Base-by-base conservation (phyloP, 192 early-diverging fungal species). In the Entomortierella parvispora region DNA sequence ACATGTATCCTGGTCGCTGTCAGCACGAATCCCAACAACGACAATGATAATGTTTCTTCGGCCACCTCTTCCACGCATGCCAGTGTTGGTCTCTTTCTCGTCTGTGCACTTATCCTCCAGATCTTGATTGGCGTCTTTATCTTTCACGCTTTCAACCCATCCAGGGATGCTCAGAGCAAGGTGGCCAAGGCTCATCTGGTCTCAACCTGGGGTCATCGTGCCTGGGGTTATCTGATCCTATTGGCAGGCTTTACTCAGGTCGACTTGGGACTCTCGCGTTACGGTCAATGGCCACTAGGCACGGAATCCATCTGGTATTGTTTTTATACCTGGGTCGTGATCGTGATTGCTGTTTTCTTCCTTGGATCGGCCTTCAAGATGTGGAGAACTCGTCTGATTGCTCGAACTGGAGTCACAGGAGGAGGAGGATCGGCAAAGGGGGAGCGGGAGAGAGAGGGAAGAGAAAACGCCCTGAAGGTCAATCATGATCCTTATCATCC, bases 281-380 rank as follows among this genome's bases (percentile, higher is more conserved):
- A 74, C 58, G 70, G 70, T 14, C 10, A 22, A n/a, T 74, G 70
- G 70, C 70, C 70, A 4, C 53, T 43, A 4, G 62, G 62, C 1
- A 61, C 58, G 23, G 70, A 74, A 25, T 54, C 11, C 1, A 47
- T 74, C 3, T 74, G 70, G 70, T 54, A 47, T 53, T n/a, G 29
- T 18, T 74, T 60, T 42, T 26, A 65, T 54, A 49, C 26, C 3
- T 65, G 62, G 62, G 23, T 74, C 9, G 70, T 12, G 1, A 14
- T 74, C 5, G 65, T 62, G 70, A 23, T 74, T 9, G 70, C 28
- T 3, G 9, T 74, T 5, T 29, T 74, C 28, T 55, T 46, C 2
- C 23, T 20, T 6, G 43, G 50, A 12, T 65, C 64, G 28, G 31
- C 37, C 37, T 40, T 40, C 37, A 40, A 40, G 37, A 5, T 40